These are phyloP conservation scores for Zalaria obscura DNA, from an alignment of 2,329 filamentous ascomycete species.

Conservation along the genomic window DNA sequence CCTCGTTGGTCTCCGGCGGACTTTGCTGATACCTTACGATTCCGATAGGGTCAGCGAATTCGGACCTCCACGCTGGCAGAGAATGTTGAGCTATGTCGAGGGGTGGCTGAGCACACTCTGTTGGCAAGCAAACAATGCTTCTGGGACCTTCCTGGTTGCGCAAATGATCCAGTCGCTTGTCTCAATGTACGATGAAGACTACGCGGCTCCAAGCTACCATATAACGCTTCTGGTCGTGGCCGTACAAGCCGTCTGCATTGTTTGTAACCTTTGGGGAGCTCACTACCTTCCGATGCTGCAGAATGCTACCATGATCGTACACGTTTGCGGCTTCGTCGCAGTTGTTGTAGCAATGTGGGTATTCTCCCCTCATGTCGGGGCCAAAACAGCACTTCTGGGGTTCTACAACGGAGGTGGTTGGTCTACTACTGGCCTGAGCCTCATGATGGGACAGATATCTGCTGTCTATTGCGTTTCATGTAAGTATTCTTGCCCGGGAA, in stretches of 20 bases:
- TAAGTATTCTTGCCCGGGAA: not conserved
- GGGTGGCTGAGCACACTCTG: conserved; percentile 4
- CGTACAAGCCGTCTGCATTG: conserved; percentile 1
- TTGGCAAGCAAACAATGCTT: conserved; percentile 3
- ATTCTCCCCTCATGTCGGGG: conserved; percentile 12
- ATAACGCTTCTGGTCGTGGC: conserved; percentile 1
- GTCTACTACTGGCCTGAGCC: conserved; percentile 15
- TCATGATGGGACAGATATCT: conserved; percentile 19
- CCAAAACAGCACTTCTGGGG: conserved; percentile 19
- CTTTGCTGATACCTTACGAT: not conserved
- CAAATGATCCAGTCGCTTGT: conserved; percentile 3
- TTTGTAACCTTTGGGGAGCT: conserved; percentile 3
- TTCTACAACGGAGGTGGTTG: conserved; percentile 26
- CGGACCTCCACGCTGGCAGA: conserved; percentile 2
- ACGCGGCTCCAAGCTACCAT: conserved; percentile 1
- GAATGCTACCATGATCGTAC: conserved; percentile 22
- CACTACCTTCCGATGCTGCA: conserved; percentile 13
- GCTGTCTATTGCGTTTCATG: conserved; percentile 13
- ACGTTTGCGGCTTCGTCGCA: conserved; percentile 23
- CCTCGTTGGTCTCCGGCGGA: not conserved
- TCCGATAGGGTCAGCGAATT: conserved; percentile 3
- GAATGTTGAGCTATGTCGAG: conserved; percentile 2
- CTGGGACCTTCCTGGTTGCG: conserved; percentile 1
- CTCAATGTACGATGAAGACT: conserved; percentile 1
- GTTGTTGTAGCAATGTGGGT: conserved; percentile 11